Percentiles rank a stretch among this genome's conserved stretches.
Evolutionary conservation across 2,329 filamentous ascomycete genomes (phyloP).

Genomic region (Fusarium sacchari): DNA sequence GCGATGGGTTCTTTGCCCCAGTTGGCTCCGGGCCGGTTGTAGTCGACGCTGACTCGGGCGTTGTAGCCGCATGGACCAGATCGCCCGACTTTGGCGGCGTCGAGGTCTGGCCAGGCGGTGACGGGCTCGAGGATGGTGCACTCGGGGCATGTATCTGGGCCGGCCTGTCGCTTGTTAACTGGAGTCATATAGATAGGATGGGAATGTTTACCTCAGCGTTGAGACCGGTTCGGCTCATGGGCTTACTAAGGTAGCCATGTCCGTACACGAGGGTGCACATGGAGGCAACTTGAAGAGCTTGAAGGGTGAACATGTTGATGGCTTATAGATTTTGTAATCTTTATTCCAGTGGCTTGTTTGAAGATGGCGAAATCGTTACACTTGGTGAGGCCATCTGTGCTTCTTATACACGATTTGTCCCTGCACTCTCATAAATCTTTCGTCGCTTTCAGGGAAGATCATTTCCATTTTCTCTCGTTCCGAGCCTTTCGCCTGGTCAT

Average conservation of each 20-base stretch:
- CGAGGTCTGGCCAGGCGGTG: conserved; percentile 59
- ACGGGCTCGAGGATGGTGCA: conserved; percentile 66
- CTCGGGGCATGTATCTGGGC: conserved; percentile 62
- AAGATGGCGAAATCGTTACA: fast-evolving
- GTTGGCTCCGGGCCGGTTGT: conserved; percentile 56
- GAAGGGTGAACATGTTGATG: not conserved
- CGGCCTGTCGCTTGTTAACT: conserved; percentile 47
- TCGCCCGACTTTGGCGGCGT: conserved; percentile 56
- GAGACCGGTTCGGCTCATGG: conserved; percentile 34
- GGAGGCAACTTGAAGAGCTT: not conserved
- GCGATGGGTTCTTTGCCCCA: conserved; percentile 57
- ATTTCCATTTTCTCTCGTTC: not conserved
- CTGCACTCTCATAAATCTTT: fast-evolving
- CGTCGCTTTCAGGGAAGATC: fast-evolving
- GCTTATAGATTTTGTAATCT: not conserved
- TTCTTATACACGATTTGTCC: not conserved
- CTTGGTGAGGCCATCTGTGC: fast-evolving
- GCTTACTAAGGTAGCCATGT: conserved; percentile 31
- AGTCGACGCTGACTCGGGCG: conserved; percentile 62
- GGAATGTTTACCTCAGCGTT: conserved; percentile 1
- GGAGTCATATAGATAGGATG: fast-evolving
- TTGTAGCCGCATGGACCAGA: conserved; percentile 65
- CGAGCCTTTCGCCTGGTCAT: not conserved
- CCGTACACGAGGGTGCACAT: not conserved
- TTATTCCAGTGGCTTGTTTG: fast-evolving